These are phyloP conservation scores for Fallopia convolvulus DNA, from an alignment of 148 eudicot genomes.

Conservation along the genomic window DNA sequence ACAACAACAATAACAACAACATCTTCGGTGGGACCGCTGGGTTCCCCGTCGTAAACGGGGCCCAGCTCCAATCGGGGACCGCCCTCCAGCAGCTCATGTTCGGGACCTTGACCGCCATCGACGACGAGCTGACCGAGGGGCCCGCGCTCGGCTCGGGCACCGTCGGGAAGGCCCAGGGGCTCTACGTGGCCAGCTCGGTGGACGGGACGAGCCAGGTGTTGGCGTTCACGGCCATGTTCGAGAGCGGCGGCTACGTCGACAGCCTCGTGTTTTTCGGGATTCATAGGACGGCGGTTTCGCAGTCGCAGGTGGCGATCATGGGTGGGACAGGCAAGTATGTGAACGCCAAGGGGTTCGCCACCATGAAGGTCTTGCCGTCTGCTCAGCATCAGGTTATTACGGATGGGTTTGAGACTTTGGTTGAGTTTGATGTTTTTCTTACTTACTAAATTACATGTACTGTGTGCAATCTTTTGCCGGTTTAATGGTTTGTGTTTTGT, in stretches of 20 bases:
- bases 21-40: conserved; percentile 46
- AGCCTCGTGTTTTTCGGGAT: conserved; percentile 60
- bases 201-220: conserved; percentile 66
- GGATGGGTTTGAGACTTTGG: conserved; percentile 77
- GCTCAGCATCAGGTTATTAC: conserved; percentile 37
- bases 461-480: not conserved
- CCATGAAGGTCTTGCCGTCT: conserved; percentile 36
- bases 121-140: conserved; percentile 73
- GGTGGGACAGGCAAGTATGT: conserved; percentile 79
- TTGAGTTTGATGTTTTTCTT: conserved; percentile 52
- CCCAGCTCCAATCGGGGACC: conserved; percentile 39
- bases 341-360: conserved; percentile 51
- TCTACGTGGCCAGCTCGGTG: conserved; percentile 54
- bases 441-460: conserved; percentile 27
- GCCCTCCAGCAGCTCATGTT: conserved; percentile 62
- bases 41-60: conserved; percentile 38
- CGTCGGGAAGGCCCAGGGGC: conserved; percentile 69
- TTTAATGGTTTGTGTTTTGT: no score
- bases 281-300: conserved; percentile 42
- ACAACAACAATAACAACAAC: conserved; percentile 31
- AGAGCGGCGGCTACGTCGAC: conserved; percentile 48
- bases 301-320: conserved; percentile 52
- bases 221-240: conserved; percentile 66
- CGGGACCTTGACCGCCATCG: conserved; percentile 68
- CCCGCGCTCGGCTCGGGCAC: conserved; percentile 46